A percentile compares a stretch with the other conserved stretches of the same genome.
Conservation (phyloP, 2,329 filamentous ascomycete genomes). For the Macrophomina tecta region DNA sequence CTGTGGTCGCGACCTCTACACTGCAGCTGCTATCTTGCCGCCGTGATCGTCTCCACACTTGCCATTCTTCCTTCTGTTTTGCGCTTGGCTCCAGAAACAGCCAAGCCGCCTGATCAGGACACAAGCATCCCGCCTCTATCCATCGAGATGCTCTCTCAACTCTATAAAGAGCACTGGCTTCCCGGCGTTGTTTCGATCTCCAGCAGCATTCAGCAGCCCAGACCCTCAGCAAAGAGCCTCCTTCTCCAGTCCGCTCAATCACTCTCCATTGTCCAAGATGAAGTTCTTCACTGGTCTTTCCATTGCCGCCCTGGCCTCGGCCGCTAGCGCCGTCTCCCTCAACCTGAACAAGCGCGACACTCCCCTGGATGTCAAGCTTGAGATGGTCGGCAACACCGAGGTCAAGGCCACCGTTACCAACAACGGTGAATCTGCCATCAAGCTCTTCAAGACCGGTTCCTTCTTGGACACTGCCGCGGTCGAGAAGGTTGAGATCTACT, state of each 20-base stretch:
- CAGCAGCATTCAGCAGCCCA: conserved; percentile 25
- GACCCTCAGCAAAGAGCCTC: conserved; percentile 8
- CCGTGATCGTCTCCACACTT: conserved; percentile 18
- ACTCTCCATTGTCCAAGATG: neutral
- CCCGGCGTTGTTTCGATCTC: neutral
- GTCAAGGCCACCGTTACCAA: conserved; percentile 63
- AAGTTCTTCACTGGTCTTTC: conserved; percentile 15
- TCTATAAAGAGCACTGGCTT: conserved; percentile 15
- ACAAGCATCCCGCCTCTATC: neutral
- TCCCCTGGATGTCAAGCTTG: conserved; percentile 21
- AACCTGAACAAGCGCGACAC: conserved; percentile 22
- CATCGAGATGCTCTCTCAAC: neutral
- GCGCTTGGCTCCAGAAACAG: conserved; percentile 5
- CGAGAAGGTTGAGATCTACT: conserved; percentile 60
- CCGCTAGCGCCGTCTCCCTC: conserved; percentile 4
- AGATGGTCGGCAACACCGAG: conserved; percentile 56
- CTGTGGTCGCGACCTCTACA: neutral
- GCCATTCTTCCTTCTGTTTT: conserved; percentile 15
- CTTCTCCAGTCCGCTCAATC: neutral
- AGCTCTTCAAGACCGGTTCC: conserved; percentile 61
- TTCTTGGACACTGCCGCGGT: conserved; percentile 60
- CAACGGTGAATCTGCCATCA: conserved; percentile 56
- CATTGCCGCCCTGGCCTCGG: conserved; percentile 2
- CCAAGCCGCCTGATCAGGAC: conserved; percentile 17
- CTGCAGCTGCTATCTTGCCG: conserved; percentile 25